Percentiles rank a stretch among this genome's conserved stretches.
Evolutionary conservation across 805 yeast genomes (phyloP).

Genomic region (Wickerhamomyces sydowiorum): DNA sequence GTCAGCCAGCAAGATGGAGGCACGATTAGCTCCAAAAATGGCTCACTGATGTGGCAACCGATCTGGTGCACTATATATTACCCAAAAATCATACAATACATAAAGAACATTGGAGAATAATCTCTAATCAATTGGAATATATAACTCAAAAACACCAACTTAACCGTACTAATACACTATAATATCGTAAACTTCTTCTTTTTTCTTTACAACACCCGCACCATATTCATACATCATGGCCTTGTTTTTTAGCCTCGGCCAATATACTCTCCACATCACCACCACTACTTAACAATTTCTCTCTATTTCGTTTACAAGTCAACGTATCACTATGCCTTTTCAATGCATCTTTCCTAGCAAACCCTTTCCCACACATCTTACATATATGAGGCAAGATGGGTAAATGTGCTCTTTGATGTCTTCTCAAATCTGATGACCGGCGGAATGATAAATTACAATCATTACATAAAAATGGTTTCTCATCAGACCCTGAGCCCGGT

Average conservation of each 20-base stretch:
- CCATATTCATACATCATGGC: background rate
- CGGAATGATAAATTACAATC: conserved; percentile 61
- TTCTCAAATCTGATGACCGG: conserved; percentile 61
- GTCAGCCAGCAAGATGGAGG: no score
- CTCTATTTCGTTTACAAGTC: conserved; percentile 70
- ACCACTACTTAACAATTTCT: conserved; percentile 36
- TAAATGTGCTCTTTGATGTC: conserved; percentile 73
- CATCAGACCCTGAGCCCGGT: no score
- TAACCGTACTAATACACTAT: no score
- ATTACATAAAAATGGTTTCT: conserved; percentile 47
- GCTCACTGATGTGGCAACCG: no score
- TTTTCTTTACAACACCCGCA: no score
- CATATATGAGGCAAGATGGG: conserved; percentile 71
- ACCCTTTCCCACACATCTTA: conserved; percentile 72
- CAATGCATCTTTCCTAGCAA: conserved; percentile 78
- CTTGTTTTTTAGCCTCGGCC: conserved; percentile 16
- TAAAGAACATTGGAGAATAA: no score
- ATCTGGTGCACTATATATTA: no score
- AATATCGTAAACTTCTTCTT: no score
- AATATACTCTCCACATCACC: conserved; percentile 30
- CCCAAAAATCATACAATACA: no score
- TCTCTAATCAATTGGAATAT: no score
- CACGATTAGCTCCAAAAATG: no score
- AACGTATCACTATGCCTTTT: conserved; percentile 70
- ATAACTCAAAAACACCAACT: no score